Conservation (phyloP, 1,284 basidiomycete genomes). For the Cystobasidium pallidum region DNA sequence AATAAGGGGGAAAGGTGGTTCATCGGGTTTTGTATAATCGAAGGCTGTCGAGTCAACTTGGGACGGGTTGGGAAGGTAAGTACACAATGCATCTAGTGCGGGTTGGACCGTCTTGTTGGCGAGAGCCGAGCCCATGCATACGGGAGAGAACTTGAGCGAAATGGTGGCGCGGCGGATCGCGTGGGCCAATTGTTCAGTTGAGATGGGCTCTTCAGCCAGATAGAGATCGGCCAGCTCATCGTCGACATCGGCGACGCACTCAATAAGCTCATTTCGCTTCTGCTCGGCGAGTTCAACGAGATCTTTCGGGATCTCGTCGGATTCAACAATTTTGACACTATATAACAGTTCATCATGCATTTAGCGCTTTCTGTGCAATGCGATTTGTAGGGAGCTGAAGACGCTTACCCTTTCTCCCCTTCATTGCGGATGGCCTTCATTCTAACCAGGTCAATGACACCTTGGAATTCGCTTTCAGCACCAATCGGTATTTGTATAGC, state of each 20-base stretch:
- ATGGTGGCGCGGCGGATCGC: constrained; percentile 91
- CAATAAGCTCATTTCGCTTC: constrained; percentile 89
- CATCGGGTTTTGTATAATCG: constrained; percentile 70
- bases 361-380: not conserved
- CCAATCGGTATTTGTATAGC: constrained; percentile 98
- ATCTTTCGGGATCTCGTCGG: constrained; percentile 82
- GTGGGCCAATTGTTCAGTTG: constrained; percentile 70
- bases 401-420: constrained; percentile 88
- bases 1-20: constrained; percentile 67
- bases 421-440: constrained; percentile 96
- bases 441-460: constrained; percentile 90
- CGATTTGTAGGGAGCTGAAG: no score
- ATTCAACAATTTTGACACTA: constrained; percentile 78
- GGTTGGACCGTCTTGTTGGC: constrained; percentile 97
- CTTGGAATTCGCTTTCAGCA: constrained; percentile 80
- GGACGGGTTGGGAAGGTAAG: constrained; percentile 90
- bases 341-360: not conserved
- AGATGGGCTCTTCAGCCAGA: constrained; percentile 79
- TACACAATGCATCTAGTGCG: constrained; percentile 89
- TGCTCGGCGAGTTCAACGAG: constrained; percentile 72
- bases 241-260: constrained; percentile 94
- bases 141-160: constrained; percentile 87
- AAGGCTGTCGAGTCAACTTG: constrained; percentile 81
- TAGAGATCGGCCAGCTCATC: constrained; percentile 91
- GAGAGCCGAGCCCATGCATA: constrained; percentile 95